Evolutionary conservation across 805 yeast genomes (phyloP), one percentile per base, ranked within the genome.

Genomic region (Wickerhamomyces sydowiorum): DNA sequence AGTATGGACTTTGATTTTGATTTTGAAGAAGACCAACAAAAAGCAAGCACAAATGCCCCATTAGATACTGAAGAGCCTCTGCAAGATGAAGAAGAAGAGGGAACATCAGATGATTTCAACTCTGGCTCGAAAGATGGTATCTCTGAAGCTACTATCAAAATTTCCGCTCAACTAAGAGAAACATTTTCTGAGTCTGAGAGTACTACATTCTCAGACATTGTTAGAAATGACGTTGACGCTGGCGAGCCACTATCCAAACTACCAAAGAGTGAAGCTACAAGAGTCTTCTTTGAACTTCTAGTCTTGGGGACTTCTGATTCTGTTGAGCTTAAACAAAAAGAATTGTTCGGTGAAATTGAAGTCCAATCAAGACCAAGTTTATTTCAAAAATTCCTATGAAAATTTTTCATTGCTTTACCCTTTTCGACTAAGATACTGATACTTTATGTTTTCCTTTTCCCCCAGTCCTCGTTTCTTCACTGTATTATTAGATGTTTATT

Each of bases 261-360:
- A 46, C 67, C 67, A 44, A 72, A 73, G 54, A 66, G 70, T 49
- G 81, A 82, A 51, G 86, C 88, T 18, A 78, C 87, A 3, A 73
- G 78, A 52, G 71, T 86, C 41, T 89, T 89, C 62, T 89, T 88
- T 54, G 95, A 89, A 58, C 60, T 89, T 57, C 68, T 89, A 51
- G 91, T 88, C 4, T 68, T 89, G 43, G 95, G 95, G 2, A 82
- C 93, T 6, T 70, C 78, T 36, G 89, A 83, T 51, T 81, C 91
- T 41, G 65, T 89, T 36, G 65, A 67, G 14, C 60, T 88, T 33
- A 62, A 75, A 29, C 96, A 87, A 64, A 68, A 70, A 7, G 66
- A 65, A 31, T 52, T 82, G 18, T 86, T 80, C 49, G 82, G 81
- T 5, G 76, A 73, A 30, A 80, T 87, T 43, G 51, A 48, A n/a